phyloP scores from a whole-genome alignment of 2,329 filamentous ascomycete species.

The Sclerotinia subarctica region DNA sequence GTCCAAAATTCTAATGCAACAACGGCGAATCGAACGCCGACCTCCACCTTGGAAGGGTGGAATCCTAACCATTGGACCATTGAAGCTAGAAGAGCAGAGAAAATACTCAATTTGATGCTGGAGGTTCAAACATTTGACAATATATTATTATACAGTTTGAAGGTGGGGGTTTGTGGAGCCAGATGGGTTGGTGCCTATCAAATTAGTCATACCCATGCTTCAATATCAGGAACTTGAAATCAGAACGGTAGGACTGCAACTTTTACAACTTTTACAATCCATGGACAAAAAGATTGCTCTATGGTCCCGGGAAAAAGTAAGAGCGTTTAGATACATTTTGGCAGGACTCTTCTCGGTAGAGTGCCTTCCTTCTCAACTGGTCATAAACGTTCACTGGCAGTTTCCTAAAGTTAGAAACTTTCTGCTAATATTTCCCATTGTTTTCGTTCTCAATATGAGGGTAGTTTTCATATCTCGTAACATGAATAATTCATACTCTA shows the following conservation, averaged over 20 bases:
- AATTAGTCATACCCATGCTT: not conserved
- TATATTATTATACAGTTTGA: too few relatives aligned
- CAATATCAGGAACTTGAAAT: not conserved
- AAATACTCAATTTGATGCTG: fast-evolving
- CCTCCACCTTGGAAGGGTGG: slow-evolving; percentile 18
- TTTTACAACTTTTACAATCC: too few relatives aligned
- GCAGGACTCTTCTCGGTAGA: not conserved
- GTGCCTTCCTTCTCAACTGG: slow-evolving; percentile 1
- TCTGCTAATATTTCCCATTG: not conserved
- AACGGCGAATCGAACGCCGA: slow-evolving; percentile 16
- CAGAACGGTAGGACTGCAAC: not conserved
- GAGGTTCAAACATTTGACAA: fast-evolving
- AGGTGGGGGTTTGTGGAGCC: not conserved
- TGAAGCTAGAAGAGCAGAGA: not conserved
- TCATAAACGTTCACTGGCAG: not conserved
- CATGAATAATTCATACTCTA: not conserved
- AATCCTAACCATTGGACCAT: slow-evolving; percentile 15
- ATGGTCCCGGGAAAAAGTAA: not conserved
- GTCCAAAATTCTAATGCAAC: not conserved
- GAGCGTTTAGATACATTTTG: not conserved
- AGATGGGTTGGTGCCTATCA: not conserved
- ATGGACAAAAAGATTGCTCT: too few relatives aligned
- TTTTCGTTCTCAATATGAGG: not conserved
- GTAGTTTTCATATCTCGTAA: not conserved
- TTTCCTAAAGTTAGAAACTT: not conserved